phyloP scores from a whole-genome alignment of 139 green algal species.

The Chlamydomonas urium region DNA sequence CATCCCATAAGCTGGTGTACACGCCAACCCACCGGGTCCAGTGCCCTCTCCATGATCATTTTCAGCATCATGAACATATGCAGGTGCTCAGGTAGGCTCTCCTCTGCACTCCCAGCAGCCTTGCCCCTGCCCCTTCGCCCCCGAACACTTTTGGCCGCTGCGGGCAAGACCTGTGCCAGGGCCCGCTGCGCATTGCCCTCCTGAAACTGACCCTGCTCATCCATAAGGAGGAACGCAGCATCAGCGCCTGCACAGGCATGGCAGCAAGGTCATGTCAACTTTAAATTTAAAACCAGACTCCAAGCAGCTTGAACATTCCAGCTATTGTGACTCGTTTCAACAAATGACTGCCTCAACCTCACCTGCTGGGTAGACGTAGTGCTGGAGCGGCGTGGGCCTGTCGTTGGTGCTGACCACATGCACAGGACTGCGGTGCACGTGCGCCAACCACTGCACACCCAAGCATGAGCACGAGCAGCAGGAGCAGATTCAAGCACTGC shows the following conservation, averaged over 20 bases:
- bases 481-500: too few species aligned
- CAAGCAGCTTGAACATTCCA: too few species aligned
- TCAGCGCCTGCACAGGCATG: slow-evolving; percentile 40
- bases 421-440: slow-evolving; percentile 80
- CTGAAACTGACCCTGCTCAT: slow-evolving; percentile 50
- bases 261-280: too few species aligned
- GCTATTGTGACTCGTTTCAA: too few species aligned
- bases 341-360: background rate
- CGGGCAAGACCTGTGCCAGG: slow-evolving; percentile 28
- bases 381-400: slow-evolving; percentile 86
- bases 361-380: slow-evolving; percentile 56
- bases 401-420: slow-evolving; percentile 97
- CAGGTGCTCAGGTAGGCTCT: slow-evolving; percentile 23
- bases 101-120: background rate
- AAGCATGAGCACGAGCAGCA: background rate
- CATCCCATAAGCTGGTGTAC: background rate
- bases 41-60: slow-evolving; percentile 83
- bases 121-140: background rate
- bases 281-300: too few species aligned
- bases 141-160: slow-evolving; percentile 1
- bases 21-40: slow-evolving; percentile 60
- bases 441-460: slow-evolving; percentile 84
- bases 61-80: slow-evolving; percentile 90
- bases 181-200: slow-evolving; percentile 54
- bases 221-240: slow-evolving; percentile 74